Evolutionary conservation across 2,329 filamentous ascomycete species (phyloP).

Genomic region (Arthroderma sp.): DNA sequence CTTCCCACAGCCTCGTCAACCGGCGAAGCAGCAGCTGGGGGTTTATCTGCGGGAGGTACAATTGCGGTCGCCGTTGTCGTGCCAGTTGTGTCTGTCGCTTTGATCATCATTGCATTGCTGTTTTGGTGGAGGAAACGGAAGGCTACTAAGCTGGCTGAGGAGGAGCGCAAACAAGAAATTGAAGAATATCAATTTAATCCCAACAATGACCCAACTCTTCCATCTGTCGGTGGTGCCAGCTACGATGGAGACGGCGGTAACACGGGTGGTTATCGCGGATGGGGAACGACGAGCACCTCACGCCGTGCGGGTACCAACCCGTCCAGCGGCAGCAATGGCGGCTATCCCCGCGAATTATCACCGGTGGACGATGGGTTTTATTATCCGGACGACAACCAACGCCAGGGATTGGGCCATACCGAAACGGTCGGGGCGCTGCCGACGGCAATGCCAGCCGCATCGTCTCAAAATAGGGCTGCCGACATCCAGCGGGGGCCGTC

Average conservation of each 20-base stretch:
- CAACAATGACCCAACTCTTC: slow-evolving; percentile 80
- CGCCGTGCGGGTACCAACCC: slow-evolving; percentile 83
- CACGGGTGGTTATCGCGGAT: slow-evolving; percentile 76
- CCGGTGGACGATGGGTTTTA: slow-evolving; percentile 48
- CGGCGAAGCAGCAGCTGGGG: slow-evolving; percentile 16
- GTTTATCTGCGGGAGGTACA: slow-evolving; percentile 43
- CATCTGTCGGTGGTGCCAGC: slow-evolving; percentile 38
- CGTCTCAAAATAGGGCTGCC: not conserved
- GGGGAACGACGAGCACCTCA: slow-evolving; percentile 67
- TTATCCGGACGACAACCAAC: slow-evolving; percentile 46
- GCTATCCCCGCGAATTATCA: slow-evolving; percentile 42
- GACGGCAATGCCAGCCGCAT: slow-evolving; percentile 44
- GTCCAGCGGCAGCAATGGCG: slow-evolving; percentile 56
- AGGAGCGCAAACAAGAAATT: slow-evolving; percentile 84
- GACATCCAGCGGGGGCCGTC: slow-evolving; percentile 73
- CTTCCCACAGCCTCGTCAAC: slow-evolving; percentile 16
- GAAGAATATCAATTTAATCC: slow-evolving; percentile 97
- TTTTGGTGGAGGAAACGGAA: slow-evolving; percentile 85
- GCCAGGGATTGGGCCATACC: slow-evolving; percentile 51
- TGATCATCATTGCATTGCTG: slow-evolving; percentile 62
- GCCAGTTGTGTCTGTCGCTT: slow-evolving; percentile 73
- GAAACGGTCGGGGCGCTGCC: slow-evolving; percentile 68
- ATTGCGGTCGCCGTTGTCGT: slow-evolving; percentile 92
- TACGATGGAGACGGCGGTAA: slow-evolving; percentile 50
- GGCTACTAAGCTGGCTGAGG: slow-evolving; percentile 69